Evolutionary conservation across 495 filamentous ascomycete genomes (phyloP), one percentile per base, ranked within the genome.

Genomic region (Neurospora sp.): DNA sequence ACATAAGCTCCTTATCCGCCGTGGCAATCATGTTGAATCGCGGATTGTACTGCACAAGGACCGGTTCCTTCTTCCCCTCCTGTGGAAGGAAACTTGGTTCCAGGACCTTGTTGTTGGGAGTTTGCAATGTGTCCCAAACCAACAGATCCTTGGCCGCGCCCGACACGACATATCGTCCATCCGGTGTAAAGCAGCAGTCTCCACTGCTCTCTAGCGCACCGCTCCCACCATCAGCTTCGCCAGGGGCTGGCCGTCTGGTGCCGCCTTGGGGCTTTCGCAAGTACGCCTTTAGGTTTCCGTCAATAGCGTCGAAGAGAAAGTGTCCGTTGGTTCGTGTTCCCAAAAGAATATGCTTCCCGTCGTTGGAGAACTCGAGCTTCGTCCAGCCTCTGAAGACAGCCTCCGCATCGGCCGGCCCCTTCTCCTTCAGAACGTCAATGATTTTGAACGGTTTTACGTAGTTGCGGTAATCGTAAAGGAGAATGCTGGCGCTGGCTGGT

Each of bases 391-490:
- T 89, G 82, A 82, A 89, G 4, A 76, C 72, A 10, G 77, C 69
- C 2, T 79, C 75, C 3, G 78, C 20, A 20, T 85, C 82, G 18
- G 83, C 79, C 3, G 75, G 75, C 5, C 72, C 74, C 16, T 82
- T 77, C 0, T 78, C 77, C 42, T 87, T 85, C 0, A 89, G 79
- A 31, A 96, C 83, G 76, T 98, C 94, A 77, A 98, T 96, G 40
- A 89, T 92, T 12, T 90, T 86, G 76, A 99, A 96, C 0, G 96
- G 96, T 77, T 95, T 96, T 77, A 97, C 92, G 83, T 92, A 97
- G 76, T 97, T 97, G 66, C 93, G 90, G 74, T 93, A 87, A 82
- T 99, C 96, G 82, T 98, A 98, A 71, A 99, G 89, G 31, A 98
- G 86, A 72, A 99, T 84, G 12, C 88, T 87, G 12, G 90, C 90